Base-by-base conservation (phyloP, 441 rosid species). In the Sinapis alba region DNA sequence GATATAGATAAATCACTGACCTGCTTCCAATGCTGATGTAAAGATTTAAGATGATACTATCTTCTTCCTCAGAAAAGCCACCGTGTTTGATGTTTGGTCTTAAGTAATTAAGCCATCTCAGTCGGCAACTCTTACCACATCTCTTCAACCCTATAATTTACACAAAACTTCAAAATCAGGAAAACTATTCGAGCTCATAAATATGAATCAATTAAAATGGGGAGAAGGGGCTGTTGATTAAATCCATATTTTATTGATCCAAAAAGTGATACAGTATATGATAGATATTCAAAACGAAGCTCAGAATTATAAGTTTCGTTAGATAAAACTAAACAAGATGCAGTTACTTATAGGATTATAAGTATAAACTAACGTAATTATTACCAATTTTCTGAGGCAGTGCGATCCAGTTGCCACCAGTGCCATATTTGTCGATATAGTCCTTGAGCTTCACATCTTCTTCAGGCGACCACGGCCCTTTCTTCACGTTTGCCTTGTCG, bases 401-500 rank as follows among this genome's bases (percentile, higher is more conserved):
- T 34, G 99, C 98, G 79, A 94, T 94, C 97, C 99, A 94, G 77
- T 94, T 94, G 78, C 93, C 93, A 23, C 98, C 98, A 58, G 99
- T 94, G 28, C 99, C 99, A 73, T 80, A 72, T 59, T 83, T 81
- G 59, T 94, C 96, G 65, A 94, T 94, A 57, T 88, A 90, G 70
- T 88, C 91, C 83, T 94, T 94, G 77, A 94, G 99, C 87, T 85
- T 94, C 62, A 86, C 89, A 82, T 91, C 97, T 68, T 92, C 98
- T 79, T 94, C 98, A n/a, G 97, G 94, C 28, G 98, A 89, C 99
- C 99, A 95, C 36, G 99, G 99, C 15, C 99, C 99, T 74, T 83
- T 92, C 85, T 95, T 95, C 62, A 92, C 98, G 75, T 88, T 95
- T 30, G 85, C 86, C 87, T 95, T 95, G 77, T 95, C 99, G 60